Evolutionary conservation across 345 rosid genomes (phyloP).

Genomic region (Brassica nigra): DNA sequence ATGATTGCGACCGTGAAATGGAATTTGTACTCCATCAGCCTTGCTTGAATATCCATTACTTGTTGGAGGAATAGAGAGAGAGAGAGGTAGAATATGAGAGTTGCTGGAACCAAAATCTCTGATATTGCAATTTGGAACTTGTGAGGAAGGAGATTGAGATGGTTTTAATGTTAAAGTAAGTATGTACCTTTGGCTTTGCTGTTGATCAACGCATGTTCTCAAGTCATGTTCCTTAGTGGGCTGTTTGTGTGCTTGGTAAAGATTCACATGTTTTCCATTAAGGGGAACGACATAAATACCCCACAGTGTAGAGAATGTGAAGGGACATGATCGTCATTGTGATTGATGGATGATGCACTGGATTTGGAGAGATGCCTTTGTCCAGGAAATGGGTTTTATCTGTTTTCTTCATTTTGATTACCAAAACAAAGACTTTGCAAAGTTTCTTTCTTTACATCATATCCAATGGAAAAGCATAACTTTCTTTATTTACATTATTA

Average conservation of each 20-base stretch:
- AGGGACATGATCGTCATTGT: conserved; percentile 30
- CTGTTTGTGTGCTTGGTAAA: conserved; percentile 30
- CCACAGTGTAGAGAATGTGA: not conserved
- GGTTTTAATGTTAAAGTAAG: conserved; percentile 10
- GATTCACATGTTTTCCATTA: conserved; percentile 32
- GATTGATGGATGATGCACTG: not conserved
- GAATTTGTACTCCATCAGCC: conserved; percentile 56
- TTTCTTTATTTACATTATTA: no score
- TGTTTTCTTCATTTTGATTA: conserved; percentile 27
- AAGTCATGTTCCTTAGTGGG: conserved; percentile 30
- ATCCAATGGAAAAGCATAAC: no score
- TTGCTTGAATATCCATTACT: conserved; percentile 57
- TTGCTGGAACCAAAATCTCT: conserved; percentile 21
- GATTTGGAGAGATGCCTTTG: conserved; percentile 29
- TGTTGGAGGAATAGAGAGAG: not conserved
- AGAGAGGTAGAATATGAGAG: not conserved
- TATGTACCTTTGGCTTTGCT: conserved; percentile 25
- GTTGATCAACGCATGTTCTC: conserved; percentile 38
- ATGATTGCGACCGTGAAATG: conserved; percentile 46
- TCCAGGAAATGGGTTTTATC: conserved; percentile 30
- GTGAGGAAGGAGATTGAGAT: conserved; percentile 21
- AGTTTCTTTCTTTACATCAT: no score
- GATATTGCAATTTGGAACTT: not conserved
- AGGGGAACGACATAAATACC: conserved; percentile 21
- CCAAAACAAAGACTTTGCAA: conserved; percentile 21